Base-by-base conservation (phyloP, 177 flowering plant genomes). In the Vitis hybrid region DNA sequence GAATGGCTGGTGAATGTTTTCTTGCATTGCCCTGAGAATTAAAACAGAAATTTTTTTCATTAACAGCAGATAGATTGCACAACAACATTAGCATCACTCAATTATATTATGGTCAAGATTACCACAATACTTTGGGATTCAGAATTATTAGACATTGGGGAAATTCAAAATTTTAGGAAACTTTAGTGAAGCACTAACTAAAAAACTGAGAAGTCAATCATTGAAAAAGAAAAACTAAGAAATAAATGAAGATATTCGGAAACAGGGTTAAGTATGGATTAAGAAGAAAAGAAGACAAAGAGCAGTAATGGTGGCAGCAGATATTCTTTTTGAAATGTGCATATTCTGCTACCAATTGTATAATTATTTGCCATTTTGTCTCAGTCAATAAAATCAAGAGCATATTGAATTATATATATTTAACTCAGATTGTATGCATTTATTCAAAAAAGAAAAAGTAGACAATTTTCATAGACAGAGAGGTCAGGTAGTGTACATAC, bases 401-500 rank as follows among this genome's bases (percentile, higher is more conserved):
- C n/a, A 61, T 39, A 39, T 39, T 0, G 1, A 39, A 39, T 5
- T 39, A 39, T 39, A 39, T 5, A 39, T 39, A 39, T 5, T 39
- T 5, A 39, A 39, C 45, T 7, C 45, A 39, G 45, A 39, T 39
- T 7, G 45, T 39, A 39, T 39, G 45, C 45, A 39, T 39, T 39
- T 7, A 39, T 39, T 39, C 45, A 39, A 39, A 39, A 39, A 7
- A 39, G 45, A 39, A 39, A 39, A 7, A 39, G 45, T 39, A 39
- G 45, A 39, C 45, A 39, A 39, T 39, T 39, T 39, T 39, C 45
- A 34, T 34, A 34, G 45, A 39, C 45, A 39, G 45, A 39, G 45
- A 39, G 45, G 45, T 39, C 45, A 39, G 45, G 45, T 7, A 7
- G 45, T 39, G 18, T 19, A 22, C 68, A 51, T 74, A 69, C 77